phyloP scores from a whole-genome alignment of 306 rosid genomes.

The Dalbergia cochinchinensis region DNA sequence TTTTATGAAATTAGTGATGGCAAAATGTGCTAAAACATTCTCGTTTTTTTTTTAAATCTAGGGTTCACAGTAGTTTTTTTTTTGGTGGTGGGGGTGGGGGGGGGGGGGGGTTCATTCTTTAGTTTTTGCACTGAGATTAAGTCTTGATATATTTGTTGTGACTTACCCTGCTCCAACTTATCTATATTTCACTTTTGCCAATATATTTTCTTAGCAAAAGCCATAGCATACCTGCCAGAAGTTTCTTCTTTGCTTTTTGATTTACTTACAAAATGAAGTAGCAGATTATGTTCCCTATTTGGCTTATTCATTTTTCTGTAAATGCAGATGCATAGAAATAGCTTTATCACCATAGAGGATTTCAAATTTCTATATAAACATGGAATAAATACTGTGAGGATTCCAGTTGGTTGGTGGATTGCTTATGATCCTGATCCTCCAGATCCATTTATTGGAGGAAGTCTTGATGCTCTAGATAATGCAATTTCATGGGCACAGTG shows the following conservation, averaged over 20 bases:
- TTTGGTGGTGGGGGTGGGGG: no score
- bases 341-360: conserved; percentile 76
- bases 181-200: not conserved
- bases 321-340: conserved; percentile 91
- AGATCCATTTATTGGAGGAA: conserved; percentile 85
- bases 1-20: not conserved
- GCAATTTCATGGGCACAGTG: conserved; percentile 98
- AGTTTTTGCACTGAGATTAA: not conserved
- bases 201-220: not conserved
- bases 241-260: not conserved
- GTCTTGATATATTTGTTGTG: conserved; percentile 11
- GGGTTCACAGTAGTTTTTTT: not conserved
- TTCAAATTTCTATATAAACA: conserved; percentile 81
- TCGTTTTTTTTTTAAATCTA: no score
- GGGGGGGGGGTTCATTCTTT: conserved; percentile 14
- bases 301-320: conserved; percentile 42
- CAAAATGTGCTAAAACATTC: conserved; percentile 29
- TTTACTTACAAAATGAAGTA: conserved; percentile 10
- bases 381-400: conserved; percentile 94
- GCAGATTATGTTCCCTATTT: conserved; percentile 38
- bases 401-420: conserved; percentile 99
- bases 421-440: conserved; percentile 98
- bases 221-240: not conserved
- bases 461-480: conserved; percentile 86
- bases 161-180: conserved; percentile 18